Evolutionary conservation across 1,284 basidiomycete species (phyloP), one percentile per base, ranked within the genome.

Genomic region (Earliella scabrosa): DNA sequence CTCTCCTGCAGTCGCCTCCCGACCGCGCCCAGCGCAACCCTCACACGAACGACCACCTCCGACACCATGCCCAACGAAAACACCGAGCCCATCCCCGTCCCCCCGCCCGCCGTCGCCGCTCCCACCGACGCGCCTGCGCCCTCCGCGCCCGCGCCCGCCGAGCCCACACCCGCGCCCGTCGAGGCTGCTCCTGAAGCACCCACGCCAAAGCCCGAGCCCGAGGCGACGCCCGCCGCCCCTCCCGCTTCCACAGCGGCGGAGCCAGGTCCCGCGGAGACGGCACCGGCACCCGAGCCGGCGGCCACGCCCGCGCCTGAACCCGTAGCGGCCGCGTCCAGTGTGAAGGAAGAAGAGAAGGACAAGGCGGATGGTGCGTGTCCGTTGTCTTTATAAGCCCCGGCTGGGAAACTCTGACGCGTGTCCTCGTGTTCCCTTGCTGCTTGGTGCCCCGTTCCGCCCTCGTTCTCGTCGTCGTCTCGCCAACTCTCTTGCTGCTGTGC

Each of bases 1-100:
- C n/a, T n/a, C n/a, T n/a, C n/a, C n/a, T n/a, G n/a, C n/a, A n/a
- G n/a, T n/a, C n/a, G n/a, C n/a, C n/a, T 13, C 20, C 21, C 21
- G 21, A 31, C 29, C 21, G 39, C 2, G 4, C 23, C 20, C 20
- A 23, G 21, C 21, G 21, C 39, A 24, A 23, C 29, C 29, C 21
- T 41, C 24, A n/a, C 5, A 41, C 23, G 20, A 27, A 26, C 46
- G 35, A 39, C 34, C 29, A 29, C 20, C 2, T n/a, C n/a, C 14
- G 4, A 16, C 16, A 26, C 40, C 35, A 60, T 60, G 59, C 52
- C 60, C 21, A 48, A 45, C 48, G 55, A 61, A 29, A 54, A 56
- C 45, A 41, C 41, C 8, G 52, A 61, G 50, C 35, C 55, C 14
- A 34, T 50, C 32, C 47, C 52, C 20, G 49, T 40, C n/a, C 44